A percentile compares a stretch with the other conserved stretches of the same genome.
phyloP scores from a whole-genome alignment of 2,329 filamentous ascomycete species.

The Helotiales sp. region DNA sequence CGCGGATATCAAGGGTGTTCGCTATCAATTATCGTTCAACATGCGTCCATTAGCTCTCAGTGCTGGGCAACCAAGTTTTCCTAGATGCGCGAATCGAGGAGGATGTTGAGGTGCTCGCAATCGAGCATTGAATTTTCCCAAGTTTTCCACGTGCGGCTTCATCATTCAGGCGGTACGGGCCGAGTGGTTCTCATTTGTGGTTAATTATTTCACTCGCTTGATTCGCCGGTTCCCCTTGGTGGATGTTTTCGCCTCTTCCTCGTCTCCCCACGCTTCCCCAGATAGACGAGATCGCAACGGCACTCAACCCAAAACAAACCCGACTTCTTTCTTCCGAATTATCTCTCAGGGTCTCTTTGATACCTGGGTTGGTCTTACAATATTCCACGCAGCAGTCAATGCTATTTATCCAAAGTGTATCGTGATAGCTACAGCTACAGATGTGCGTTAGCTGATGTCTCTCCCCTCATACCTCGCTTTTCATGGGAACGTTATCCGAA shows the following conservation, averaged over 20 bases:
- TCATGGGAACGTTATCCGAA: background rate
- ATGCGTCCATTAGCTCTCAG: too few relatives aligned
- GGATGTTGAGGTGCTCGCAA: too few relatives aligned
- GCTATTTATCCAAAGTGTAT: slow-evolving; percentile 8
- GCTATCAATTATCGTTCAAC: too few relatives aligned
- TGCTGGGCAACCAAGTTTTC: too few relatives aligned
- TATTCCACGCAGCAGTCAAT: slow-evolving; percentile 1
- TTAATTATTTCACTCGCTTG: background rate
- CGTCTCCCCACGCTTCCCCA: slow-evolving; percentile 6
- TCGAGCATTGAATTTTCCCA: background rate
- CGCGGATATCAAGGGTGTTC: too few relatives aligned
- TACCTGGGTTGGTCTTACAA: background rate
- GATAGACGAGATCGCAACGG: slow-evolving; percentile 2
- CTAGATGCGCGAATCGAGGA: too few relatives aligned
- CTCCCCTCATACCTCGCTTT: background rate
- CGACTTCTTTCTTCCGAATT: background rate
- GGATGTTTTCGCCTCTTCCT: background rate
- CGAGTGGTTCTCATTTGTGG: slow-evolving; percentile 5
- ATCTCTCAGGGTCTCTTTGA: background rate
- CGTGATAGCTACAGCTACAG: slow-evolving; percentile 1
- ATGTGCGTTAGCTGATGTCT: background rate
- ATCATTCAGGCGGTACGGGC: slow-evolving; percentile 14
- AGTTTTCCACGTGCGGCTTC: background rate
- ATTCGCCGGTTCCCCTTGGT: slow-evolving; percentile 7
- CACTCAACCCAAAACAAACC: slow-evolving; percentile 6